Evolutionary conservation across 2,329 filamentous ascomycete species (phyloP).

Genomic region (Aspergillus sp.): DNA sequence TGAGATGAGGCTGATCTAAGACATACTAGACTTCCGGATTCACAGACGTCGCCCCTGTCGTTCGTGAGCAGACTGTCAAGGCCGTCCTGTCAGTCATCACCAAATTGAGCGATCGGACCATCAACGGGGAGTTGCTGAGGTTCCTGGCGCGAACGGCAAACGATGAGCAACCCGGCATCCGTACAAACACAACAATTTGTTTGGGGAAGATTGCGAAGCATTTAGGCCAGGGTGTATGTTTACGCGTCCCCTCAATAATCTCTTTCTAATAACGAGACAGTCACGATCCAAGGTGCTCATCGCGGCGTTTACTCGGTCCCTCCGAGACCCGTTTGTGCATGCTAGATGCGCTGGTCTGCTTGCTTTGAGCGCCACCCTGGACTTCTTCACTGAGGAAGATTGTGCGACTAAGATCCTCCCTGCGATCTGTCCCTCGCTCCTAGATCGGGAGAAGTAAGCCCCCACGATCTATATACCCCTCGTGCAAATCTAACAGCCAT

Average conservation of each 20-base stretch:
- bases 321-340: slow-evolving; percentile 92
- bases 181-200: slow-evolving; percentile 97
- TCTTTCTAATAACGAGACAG: slow-evolving; percentile 41
- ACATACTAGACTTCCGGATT: slow-evolving; percentile 76
- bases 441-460: slow-evolving; percentile 84
- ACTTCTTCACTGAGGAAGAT: slow-evolving; percentile 87
- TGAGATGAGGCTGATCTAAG: neutral
- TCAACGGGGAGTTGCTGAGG: slow-evolving; percentile 89
- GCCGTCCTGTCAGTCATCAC: slow-evolving; percentile 82
- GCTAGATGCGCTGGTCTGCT: slow-evolving; percentile 86
- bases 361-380: slow-evolving; percentile 79
- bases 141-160: slow-evolving; percentile 95
- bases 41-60: slow-evolving; percentile 83
- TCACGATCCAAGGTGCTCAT: slow-evolving; percentile 86
- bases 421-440: slow-evolving; percentile 74
- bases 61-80: slow-evolving; percentile 94
- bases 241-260: neutral
- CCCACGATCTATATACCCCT: neutral
- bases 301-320: slow-evolving; percentile 84
- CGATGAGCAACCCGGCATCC: slow-evolving; percentile 93
- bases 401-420: slow-evolving; percentile 81
- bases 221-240: slow-evolving; percentile 61
- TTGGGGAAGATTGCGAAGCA: slow-evolving; percentile 94
- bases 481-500: slow-evolving; percentile 1
- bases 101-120: slow-evolving; percentile 86